phyloP scores from a whole-genome alignment of 164 flowering plant genomes.

The Stephania cephalantha region DNA sequence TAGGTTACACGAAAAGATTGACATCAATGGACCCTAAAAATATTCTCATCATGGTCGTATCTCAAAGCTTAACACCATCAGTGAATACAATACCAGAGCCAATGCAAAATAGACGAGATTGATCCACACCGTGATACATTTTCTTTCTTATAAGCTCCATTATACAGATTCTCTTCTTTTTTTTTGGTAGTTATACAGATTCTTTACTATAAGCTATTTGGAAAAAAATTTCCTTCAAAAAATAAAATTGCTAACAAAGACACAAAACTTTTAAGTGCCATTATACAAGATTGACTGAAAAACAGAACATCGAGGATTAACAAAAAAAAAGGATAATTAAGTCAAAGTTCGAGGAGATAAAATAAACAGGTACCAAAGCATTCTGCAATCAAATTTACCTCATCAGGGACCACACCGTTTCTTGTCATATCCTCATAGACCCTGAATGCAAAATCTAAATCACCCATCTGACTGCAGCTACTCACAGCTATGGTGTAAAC shows the following conservation, averaged over 20 bases:
- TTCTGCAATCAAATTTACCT: constrained; percentile 39
- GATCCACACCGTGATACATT: too few relatives aligned
- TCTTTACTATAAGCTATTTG: not conserved
- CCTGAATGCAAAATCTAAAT: constrained; percentile 71
- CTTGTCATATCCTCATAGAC: constrained; percentile 69
- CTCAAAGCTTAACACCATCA: not conserved
- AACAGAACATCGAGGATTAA: not conserved
- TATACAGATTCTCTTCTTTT: too few relatives aligned
- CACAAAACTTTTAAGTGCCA: not conserved
- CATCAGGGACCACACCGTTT: constrained; percentile 80
- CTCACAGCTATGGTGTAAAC: constrained; percentile 91
- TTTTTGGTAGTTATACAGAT: too few relatives aligned
- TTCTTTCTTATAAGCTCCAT: too few relatives aligned
- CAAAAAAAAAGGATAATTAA: not conserved
- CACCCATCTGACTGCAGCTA: constrained; percentile 78
- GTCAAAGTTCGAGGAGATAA: not conserved
- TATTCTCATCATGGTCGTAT: not conserved
- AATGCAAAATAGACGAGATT: not conserved
- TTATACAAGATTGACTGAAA: not conserved
- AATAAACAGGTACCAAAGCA: not conserved
- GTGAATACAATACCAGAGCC: not conserved
- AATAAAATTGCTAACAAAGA: not conserved
- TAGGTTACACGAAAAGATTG: not conserved
- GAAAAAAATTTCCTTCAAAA: not conserved
- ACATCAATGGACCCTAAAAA: not conserved